Percentiles rank a stretch among this genome's conserved stretches.
Evolutionary conservation across 2,329 filamentous ascomycete species (phyloP).

Genomic region (Periconia macrospinosa): DNA sequence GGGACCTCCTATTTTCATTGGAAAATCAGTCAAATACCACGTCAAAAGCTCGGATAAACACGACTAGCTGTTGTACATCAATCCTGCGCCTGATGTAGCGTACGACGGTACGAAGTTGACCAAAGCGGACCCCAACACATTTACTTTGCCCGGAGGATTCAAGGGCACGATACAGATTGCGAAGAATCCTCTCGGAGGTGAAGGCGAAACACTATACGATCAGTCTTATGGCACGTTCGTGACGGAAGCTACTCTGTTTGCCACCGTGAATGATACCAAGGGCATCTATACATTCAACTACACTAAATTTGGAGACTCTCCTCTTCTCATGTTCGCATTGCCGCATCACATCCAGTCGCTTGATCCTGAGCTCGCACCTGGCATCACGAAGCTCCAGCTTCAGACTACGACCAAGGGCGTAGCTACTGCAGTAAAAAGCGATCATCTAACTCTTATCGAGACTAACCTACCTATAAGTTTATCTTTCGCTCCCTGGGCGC

Average conservation of each 20-base stretch:
- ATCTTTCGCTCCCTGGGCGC: constrained; percentile 77
- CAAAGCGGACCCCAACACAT: constrained; percentile 61
- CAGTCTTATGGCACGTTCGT: constrained; percentile 75
- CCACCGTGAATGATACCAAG: constrained; percentile 57
- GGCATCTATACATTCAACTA: constrained; percentile 74
- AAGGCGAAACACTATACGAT: constrained; percentile 72
- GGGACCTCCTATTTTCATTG: constrained; percentile 57
- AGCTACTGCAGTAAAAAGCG: constrained; percentile 68
- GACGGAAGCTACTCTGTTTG: constrained; percentile 64
- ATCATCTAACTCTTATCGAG: constrained; percentile 69
- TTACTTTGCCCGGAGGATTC: constrained; percentile 69
- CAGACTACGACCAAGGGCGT: constrained; percentile 84
- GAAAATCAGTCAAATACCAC: constrained; percentile 74
- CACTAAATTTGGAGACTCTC: constrained; percentile 68
- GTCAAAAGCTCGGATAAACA: constrained; percentile 68
- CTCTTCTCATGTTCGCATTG: constrained; percentile 81
- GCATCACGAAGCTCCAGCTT: constrained; percentile 60
- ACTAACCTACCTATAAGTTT: constrained; percentile 70
- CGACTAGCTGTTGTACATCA: constrained; percentile 78
- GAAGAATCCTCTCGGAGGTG: constrained; percentile 65
- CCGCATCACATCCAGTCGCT: constrained; percentile 85
- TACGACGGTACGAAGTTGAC: constrained; percentile 65
- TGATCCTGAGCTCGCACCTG: constrained; percentile 56
- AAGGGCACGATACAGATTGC: constrained; percentile 80
- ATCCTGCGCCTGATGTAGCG: constrained; percentile 56